These are phyloP conservation scores for Globisporangium lucens DNA, from an alignment of 352 stramenopile species.

Conservation along the genomic window DNA sequence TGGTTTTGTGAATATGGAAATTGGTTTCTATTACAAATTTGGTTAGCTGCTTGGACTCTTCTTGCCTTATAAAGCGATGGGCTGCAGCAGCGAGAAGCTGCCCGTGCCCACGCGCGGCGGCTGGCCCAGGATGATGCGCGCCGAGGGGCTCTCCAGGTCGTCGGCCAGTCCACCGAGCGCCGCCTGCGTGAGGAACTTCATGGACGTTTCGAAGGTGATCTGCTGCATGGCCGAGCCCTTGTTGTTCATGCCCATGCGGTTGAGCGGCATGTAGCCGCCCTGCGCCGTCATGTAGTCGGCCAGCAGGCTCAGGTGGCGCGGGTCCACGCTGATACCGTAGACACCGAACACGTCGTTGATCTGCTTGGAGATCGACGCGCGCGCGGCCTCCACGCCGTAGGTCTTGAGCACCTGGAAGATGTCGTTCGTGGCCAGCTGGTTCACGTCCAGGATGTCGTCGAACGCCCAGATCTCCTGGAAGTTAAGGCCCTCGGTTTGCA, in stretches of 20 bases:
- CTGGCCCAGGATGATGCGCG: constrained; percentile 94
- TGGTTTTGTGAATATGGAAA: constrained; percentile 1
- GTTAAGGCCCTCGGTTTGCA: constrained; percentile 97
- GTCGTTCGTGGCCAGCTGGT: constrained; percentile 97
- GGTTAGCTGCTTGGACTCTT: constrained; percentile 11
- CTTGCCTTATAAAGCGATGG: constrained; percentile 59
- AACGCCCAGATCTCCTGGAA: constrained; percentile 98
- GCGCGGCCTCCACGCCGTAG: constrained; percentile 98
- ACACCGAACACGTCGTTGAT: constrained; percentile 99
- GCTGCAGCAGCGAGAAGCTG: constrained; percentile 93
- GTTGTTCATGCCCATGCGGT: constrained; percentile 96
- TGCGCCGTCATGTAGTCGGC: constrained; percentile 99
- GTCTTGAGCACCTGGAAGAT: constrained; percentile 95
- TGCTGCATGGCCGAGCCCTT: constrained; percentile 96
- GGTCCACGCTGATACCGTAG: constrained; percentile 99
- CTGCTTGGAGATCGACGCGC: constrained; percentile 97
- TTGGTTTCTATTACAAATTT: constrained; percentile 11
- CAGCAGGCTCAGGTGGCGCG: constrained; percentile 97
- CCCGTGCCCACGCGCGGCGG: constrained; percentile 95
- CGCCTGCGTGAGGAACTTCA: constrained; percentile 97
- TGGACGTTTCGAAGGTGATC: constrained; percentile 99
- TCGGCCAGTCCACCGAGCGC: constrained; percentile 90
- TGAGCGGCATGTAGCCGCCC: constrained; percentile 97
- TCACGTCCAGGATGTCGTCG: constrained; percentile 92
- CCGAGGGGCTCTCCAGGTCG: constrained; percentile 91